phyloP scores from a whole-genome alignment of 75 land plant genomes.

The Pseudotsuga menziesii region DNA sequence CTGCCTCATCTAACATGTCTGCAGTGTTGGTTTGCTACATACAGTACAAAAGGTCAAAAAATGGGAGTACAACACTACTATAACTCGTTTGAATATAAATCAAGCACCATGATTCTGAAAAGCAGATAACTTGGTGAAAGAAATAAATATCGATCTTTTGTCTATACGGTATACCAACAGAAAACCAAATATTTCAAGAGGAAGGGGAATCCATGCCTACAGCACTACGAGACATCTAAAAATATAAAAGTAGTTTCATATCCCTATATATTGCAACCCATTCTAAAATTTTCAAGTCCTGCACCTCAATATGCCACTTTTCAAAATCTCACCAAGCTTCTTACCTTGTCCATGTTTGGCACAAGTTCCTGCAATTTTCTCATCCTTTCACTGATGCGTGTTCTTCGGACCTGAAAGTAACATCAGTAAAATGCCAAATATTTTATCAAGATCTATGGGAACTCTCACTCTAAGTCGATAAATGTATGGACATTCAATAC shows the following conservation, averaged over 20 bases:
- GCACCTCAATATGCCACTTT: not conserved
- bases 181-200: not conserved
- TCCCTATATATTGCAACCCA: not conserved
- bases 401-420: conserved; percentile 61
- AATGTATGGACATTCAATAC: not conserved
- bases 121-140: not conserved
- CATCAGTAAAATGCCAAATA: not conserved
- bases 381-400: conserved; percentile 78
- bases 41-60: conserved; percentile 2
- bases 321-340: conserved; percentile 1
- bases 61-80: not conserved
- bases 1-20: conserved; percentile 78
- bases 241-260: not conserved
- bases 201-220: not conserved
- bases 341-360: conserved; percentile 91
- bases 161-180: not conserved
- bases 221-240: not conserved
- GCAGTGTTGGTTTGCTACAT: conserved; percentile 74
- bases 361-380: conserved; percentile 85
- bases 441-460: not conserved
- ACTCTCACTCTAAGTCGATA: too few relatives aligned
- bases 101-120: not conserved
- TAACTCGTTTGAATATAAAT: conserved; percentile 1
- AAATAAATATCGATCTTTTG: not conserved
- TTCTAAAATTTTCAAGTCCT: not conserved